Conservation (phyloP, 2,329 filamentous ascomycete genomes). For the Arachnomyces sp. region DNA sequence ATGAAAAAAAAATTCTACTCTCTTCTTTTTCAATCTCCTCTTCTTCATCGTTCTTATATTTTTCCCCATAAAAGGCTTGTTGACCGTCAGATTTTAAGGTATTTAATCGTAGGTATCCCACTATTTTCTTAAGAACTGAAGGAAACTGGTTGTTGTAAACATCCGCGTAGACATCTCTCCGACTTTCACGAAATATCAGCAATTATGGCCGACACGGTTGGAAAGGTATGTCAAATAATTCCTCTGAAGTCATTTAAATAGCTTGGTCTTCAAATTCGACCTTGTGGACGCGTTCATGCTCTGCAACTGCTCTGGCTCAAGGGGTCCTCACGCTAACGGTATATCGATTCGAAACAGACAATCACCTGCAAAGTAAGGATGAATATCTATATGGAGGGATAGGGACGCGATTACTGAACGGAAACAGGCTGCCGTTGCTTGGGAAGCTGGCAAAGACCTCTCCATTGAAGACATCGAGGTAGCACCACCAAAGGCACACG, state of each 20-base stretch:
- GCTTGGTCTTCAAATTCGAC: background rate
- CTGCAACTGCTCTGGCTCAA: conserved; percentile 10
- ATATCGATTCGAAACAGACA: conserved; percentile 47
- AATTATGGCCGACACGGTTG: conserved; percentile 48
- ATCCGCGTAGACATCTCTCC: conserved; percentile 6
- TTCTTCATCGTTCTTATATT: conserved; percentile 12
- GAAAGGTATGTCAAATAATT: conserved; percentile 39
- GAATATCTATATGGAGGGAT: background rate
- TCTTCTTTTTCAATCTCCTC: conserved; percentile 1
- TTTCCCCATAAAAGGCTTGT: conserved; percentile 11
- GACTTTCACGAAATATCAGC: conserved; percentile 11
- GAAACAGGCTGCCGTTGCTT: conserved; percentile 76
- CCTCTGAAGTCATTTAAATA: background rate
- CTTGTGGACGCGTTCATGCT: background rate
- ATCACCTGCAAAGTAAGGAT: conserved; percentile 72
- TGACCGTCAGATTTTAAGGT: conserved; percentile 17
- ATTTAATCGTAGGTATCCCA: conserved; percentile 5
- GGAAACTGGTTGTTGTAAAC: conserved; percentile 10
- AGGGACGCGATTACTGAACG: conserved; percentile 13
- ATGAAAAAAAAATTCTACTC: background rate
- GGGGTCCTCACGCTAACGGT: conserved; percentile 11
- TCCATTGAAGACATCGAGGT: conserved; percentile 90
- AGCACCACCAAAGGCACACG: conserved; percentile 74
- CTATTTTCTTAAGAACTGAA: conserved; percentile 13
- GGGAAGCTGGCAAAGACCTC: conserved; percentile 88